Conservation (phyloP, 2,329 filamentous ascomycete species). For the Gyromitra esculenta region DNA sequence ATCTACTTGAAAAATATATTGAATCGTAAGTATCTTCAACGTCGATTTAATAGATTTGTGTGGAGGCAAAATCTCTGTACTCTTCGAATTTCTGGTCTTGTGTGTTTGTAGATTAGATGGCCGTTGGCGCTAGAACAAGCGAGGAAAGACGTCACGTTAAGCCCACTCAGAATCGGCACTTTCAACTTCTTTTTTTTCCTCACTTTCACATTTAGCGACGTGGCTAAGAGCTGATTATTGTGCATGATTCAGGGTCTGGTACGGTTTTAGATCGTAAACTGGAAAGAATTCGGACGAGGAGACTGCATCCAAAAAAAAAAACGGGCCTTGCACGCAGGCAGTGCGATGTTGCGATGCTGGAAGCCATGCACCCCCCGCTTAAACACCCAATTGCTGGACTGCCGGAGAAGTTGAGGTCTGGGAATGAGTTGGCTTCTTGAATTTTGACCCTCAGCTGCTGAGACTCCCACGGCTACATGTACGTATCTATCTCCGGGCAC, state of each 20-base stretch:
- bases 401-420: slow-evolving; percentile 9
- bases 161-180: slow-evolving; percentile 31
- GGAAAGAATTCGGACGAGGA: slow-evolving; percentile 15
- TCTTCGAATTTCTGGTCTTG: neutral
- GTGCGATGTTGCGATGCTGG: slow-evolving; percentile 41
- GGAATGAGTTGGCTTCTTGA: slow-evolving; percentile 5
- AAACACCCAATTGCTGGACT: slow-evolving; percentile 26
- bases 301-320: slow-evolving; percentile 37
- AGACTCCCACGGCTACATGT: neutral
- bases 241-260: slow-evolving; percentile 31
- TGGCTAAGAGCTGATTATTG: neutral
- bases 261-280: slow-evolving; percentile 17
- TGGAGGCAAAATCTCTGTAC: neutral
- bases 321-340: slow-evolving; percentile 22
- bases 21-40: neutral
- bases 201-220: slow-evolving; percentile 8
- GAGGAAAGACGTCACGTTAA: slow-evolving; percentile 49
- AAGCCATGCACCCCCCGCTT: slow-evolving; percentile 26
- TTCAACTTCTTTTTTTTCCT: slow-evolving; percentile 12
- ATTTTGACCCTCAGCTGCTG: slow-evolving; percentile 13
- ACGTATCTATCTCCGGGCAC: neutral
- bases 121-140: slow-evolving; percentile 32
- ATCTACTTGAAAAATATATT: neutral
- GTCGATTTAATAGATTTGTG: neutral
- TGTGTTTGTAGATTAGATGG: slow-evolving; percentile 18